Base-by-base conservation (phyloP, 495 filamentous ascomycete genomes). In the Penicillium psychrofluorescens region DNA sequence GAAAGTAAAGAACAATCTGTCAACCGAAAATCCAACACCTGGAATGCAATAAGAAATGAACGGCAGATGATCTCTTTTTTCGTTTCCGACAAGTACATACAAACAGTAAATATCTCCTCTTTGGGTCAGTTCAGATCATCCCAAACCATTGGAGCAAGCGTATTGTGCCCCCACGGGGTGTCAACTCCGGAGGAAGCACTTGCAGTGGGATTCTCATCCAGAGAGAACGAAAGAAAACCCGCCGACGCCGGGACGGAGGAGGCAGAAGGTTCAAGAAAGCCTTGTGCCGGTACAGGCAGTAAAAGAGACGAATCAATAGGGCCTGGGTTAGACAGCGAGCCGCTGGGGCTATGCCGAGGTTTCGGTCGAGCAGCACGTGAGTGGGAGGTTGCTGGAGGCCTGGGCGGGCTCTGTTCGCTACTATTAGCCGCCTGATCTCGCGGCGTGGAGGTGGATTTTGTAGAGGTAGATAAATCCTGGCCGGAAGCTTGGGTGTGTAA, bases 91-190 rank as follows among this genome's bases (percentile, higher is more conserved):
- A 6, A 22, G 22, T 22, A 22, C 0, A 22, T 22, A 2, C 22
- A 22, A 6, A 22, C 22, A 22, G 22, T 22, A 22, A 22, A 22
- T 22, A n/a, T 12, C 29, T 43, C n/a, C 5, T 27, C 11, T 12
- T 6, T 6, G 22, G 22, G 7, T 53, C 35, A 70, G 14, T 54
- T 34, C 29, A 70, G 33, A 37, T 70, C 67, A 56, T 72, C 67
- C 69, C 67, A 72, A 27, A 62, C 45, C 58, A 72, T 62, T 28
- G 69, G 69, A 10, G 69, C 61, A 40, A 72, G 61, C 0, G 68
- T 69, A 48, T 68, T 71, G 47, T 68, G 64, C 11, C 62, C 58
- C 68, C 68, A 71, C 0, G 62, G 50, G 7, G 46, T 40, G 28
- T 56, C 57, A 13, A 53, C 48, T 9, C 34, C 43, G 3, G 57